A percentile compares a stretch with the other conserved stretches of the same genome.
Conservation (phyloP, 2,329 filamentous ascomycete genomes). For the Colletotrichum tofieldiae region DNA sequence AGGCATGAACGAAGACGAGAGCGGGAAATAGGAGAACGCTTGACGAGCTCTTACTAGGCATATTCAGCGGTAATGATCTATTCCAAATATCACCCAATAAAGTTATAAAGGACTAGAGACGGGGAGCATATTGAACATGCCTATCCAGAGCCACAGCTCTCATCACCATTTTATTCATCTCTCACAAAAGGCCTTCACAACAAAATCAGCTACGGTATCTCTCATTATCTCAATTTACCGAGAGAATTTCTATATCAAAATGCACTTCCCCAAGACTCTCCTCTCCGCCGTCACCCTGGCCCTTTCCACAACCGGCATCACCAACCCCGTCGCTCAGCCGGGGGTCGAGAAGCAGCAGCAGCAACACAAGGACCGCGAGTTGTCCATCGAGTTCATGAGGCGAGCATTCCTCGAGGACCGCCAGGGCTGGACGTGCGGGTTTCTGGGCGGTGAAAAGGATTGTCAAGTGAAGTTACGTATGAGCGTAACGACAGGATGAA, state of each 20-base stretch:
- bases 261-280: background rate
- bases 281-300: background rate
- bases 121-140: background rate
- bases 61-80: background rate
- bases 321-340: background rate
- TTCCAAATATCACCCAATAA: background rate
- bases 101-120: background rate
- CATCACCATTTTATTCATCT: background rate
- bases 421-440: background rate
- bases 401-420: background rate
- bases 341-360: background rate
- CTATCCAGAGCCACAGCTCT: background rate
- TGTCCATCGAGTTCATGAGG: background rate
- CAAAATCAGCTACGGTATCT: background rate
- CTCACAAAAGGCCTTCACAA: no score
- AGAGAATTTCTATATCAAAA: background rate
- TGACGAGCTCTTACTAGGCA: background rate
- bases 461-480: background rate
- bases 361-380: background rate
- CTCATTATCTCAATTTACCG: background rate
- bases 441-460: background rate
- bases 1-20: no score
- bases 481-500: background rate
- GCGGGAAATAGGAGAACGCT: background rate
- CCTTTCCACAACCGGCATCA: background rate